Percentiles rank a stretch among this genome's conserved stretches.
Conservation (phyloP, 208 protist species). For the Acanthamoeba royreba region DNA sequence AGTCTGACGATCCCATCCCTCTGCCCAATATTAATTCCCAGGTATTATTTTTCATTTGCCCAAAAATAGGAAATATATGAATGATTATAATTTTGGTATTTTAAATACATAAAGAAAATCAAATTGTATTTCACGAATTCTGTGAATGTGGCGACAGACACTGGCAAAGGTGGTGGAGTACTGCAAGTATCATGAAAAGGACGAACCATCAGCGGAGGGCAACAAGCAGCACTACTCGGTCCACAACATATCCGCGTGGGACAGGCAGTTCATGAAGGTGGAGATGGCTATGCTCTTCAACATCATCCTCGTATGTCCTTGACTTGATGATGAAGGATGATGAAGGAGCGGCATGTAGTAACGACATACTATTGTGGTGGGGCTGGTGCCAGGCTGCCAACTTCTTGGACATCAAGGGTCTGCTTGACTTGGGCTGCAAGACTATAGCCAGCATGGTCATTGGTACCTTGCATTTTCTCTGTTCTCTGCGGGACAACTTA, state of each 20-base stretch:
- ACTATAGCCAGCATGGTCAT: neutral
- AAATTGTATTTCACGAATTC: neutral
- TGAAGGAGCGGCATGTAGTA: neutral
- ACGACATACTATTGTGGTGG: neutral
- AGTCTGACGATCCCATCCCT: neutral
- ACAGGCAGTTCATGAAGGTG: neutral
- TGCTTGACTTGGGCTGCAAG: conserved; percentile 29
- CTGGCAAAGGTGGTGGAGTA: conserved; percentile 12
- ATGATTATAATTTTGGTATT: neutral
- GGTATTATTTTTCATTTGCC: neutral
- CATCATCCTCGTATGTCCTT: neutral
- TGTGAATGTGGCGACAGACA: neutral
- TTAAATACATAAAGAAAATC: too few species aligned
- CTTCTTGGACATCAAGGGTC: neutral
- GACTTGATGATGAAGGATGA: neutral
- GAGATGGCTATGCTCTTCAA: neutral
- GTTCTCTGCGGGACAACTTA: neutral
- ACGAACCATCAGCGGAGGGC: neutral
- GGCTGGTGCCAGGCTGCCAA: neutral
- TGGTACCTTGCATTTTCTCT: neutral
- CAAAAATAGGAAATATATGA: neutral
- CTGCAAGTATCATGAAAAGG: neutral
- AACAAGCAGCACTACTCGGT: neutral
- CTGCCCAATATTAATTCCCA: neutral
- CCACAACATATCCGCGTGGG: neutral